Percentiles rank a stretch among this genome's conserved stretches.
These are phyloP conservation scores for Rhododendron simsii DNA, from an alignment of 148 eudicot species.

Conservation along the genomic window DNA sequence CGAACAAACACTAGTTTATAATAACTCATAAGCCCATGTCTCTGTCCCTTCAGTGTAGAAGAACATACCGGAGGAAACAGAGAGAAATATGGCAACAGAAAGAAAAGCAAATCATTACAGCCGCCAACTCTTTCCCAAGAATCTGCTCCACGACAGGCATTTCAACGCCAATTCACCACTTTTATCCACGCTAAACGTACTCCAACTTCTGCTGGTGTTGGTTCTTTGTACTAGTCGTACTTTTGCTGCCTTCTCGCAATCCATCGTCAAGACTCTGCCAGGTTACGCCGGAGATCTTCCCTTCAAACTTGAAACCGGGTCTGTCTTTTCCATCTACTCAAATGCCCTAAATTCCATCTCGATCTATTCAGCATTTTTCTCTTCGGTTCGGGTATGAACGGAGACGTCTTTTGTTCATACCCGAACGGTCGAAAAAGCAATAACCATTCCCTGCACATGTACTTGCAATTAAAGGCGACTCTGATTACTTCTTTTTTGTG, in stretches of 20 bases:
- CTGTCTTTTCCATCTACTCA: background rate
- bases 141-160: background rate
- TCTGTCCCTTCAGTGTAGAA: no score
- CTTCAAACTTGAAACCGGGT: slow-evolving; percentile 32
- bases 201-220: background rate
- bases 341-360: no score
- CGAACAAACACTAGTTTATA: no score
- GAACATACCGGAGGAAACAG: background rate
- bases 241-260: background rate
- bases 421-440: background rate
- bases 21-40: no score
- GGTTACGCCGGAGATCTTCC: slow-evolving; percentile 20
- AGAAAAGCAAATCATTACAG: background rate
- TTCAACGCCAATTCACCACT: background rate
- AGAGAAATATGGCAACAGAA: background rate
- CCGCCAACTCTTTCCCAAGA: background rate
- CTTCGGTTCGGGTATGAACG: background rate
- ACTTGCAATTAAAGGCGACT: background rate
- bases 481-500: background rate
- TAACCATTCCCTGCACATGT: no score
- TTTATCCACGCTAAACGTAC: background rate
- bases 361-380: no score
- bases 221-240: background rate
- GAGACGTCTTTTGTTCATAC: background rate
- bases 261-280: slow-evolving; percentile 16